Evolutionary conservation across 345 rosid genomes (phyloP), one percentile per base, ranked within the genome.

Genomic region (Eucalyptus lansdowneana): DNA sequence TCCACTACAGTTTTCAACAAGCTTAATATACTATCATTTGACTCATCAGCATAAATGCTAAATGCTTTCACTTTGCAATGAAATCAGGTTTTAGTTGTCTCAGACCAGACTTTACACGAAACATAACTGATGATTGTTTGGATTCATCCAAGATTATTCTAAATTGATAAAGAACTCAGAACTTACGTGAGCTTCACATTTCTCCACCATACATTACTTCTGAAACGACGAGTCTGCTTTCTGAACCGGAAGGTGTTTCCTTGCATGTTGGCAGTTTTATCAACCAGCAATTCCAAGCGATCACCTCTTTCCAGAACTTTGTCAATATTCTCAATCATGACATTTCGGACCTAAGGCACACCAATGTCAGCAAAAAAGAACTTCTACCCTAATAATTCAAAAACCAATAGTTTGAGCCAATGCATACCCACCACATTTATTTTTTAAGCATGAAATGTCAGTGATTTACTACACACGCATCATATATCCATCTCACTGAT

Each of bases 271-370:
- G 97, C 96, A 17, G 99, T 95, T 94, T 98, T 98, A 92, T 97
- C 99, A 14, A 98, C 99, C 56, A 98, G 94, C 96, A 98, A 91
- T 90, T 97, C 99, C 93, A 98, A 91, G 81, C 98, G 98, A 88
- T 96, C 98, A 14, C 99, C 99, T 94, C 99, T 96, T 91, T 95
- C 97, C 87, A 98, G 93, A 31, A 97, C 99, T 90, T 97, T 95
- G 91, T 96, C 99, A 8, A 98, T 97, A 91, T 98, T 98, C 93
- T 98, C 98, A 90, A 97, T 96, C 99, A 98, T 96, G 90, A 98
- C 99, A 88, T 94, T 95, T 58, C 97, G 94, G 87, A 97, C 99
- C 99, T 97, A 89, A 49, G 14, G 88, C 37, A 87, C 17, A 50
- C 58, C 69, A 67, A 83, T 13, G 15, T 67, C 72, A 76, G 85